Evolutionary conservation across 306 rosid genomes (phyloP).

Genomic region (Arachis hypogaea): DNA sequence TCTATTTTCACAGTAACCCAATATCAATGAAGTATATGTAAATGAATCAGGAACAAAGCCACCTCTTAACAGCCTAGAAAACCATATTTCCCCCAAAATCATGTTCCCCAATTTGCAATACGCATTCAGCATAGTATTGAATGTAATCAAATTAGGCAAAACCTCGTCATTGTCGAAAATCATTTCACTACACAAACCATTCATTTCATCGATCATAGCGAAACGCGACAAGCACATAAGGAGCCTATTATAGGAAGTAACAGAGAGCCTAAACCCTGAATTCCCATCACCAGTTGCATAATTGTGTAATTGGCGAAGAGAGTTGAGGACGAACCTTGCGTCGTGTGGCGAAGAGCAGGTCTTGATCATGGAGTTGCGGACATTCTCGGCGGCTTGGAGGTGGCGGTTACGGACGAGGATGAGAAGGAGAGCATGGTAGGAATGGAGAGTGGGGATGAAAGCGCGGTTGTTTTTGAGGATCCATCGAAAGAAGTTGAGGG

Average conservation of each 20-base stretch:
- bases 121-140: constrained; percentile 71
- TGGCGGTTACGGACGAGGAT: constrained; percentile 59
- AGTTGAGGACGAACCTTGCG: constrained; percentile 49
- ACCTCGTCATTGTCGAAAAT: constrained; percentile 54
- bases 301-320: constrained; percentile 50
- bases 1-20: constrained; percentile 74
- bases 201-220: constrained; percentile 58
- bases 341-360: constrained; percentile 48
- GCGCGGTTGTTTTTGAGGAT: constrained; percentile 51
- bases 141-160: constrained; percentile 56
- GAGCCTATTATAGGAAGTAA: constrained; percentile 69
- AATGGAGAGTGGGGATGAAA: constrained; percentile 55
- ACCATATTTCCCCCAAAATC: constrained; percentile 50
- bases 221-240: constrained; percentile 60
- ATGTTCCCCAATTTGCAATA: constrained; percentile 73
- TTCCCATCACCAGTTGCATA: constrained; percentile 23
- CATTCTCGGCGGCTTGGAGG: constrained; percentile 60
- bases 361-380: constrained; percentile 67
- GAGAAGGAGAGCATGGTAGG: constrained; percentile 56
- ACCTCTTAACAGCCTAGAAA: constrained; percentile 52
- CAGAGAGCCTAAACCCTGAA: constrained; percentile 52
- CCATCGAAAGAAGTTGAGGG: constrained; percentile 73
- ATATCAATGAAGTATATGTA: constrained; percentile 73
- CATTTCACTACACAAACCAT: constrained; percentile 54
- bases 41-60: constrained; percentile 65